Evolutionary conservation across 75 land plant genomes (phyloP), one percentile per base, ranked within the genome.

Genomic region (Pinus albicaulis): DNA sequence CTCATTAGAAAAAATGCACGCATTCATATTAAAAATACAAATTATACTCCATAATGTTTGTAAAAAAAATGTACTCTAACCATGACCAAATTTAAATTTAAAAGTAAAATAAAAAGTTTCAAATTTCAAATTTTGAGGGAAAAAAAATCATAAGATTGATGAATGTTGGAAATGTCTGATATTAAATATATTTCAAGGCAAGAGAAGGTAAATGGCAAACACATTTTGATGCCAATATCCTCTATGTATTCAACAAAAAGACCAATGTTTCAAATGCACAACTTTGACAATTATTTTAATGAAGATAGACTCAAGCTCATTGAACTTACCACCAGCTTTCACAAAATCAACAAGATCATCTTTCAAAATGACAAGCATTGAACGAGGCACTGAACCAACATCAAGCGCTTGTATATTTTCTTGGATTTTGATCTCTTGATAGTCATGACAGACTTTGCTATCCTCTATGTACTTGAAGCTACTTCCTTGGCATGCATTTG

Each of bases 401-500:
- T 88, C 95, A 68, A 97, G 76, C 13, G 90, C 85, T 55, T 97
- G 98, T 57, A 90, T 81, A 56, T 81, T 94, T 65, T 97, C 99
- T 78, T 97, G 99, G 22, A 97, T 90, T 76, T 97, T 97, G 60
- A 97, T 93, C 77, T 97, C 98, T 78, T 97, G 99, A 73, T 97
- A 97, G 76, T 97, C 99, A 86, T 91, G 99, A 74, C 92, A 91
- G 12, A 89, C 76, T 64, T 78, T 87, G 36, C 84, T 85, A 22
- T 78, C 90, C 77, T 90, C 95, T 28, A 94, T 72, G 38, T 74
- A 71, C 57, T 77, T 74, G 69, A 97, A 97, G 36, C 56, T 84
- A 56, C 76, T 87, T 20, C 99, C 91, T 78, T 80, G 78, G 80
- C 99, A 97, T 36, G 81, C 59, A 76, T 80, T 89, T 62, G 84